Base-by-base conservation (phyloP, 164 flowering plant genomes). In the Cinnamomum chago region DNA sequence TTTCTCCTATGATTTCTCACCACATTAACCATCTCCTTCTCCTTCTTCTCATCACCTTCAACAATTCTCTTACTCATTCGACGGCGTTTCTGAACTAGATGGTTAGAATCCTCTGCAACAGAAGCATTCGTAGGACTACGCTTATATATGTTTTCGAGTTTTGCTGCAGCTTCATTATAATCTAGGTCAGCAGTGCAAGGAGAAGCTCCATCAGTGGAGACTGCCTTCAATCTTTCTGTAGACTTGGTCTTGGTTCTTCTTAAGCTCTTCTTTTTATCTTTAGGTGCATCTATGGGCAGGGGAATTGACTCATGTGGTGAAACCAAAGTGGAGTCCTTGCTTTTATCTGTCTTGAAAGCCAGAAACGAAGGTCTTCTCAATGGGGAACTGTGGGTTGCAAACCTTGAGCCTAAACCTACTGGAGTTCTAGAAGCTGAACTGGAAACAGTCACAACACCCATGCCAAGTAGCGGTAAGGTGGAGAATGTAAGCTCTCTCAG, bases 381-480 rank as follows among this genome's bases (percentile, higher is more conserved):
- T 33, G 75, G 51, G 67, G 83, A 77, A 65, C 73, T 66, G 6
- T 78, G 81, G 62, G 73, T 72, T 50, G 84, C 65, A 52, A 85
- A 83, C 47, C 80, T 83, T 51, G 83, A 11, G 33, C 81, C 78
- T 72, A 89, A 81, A 74, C 95, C 92, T 27, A 93, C 10, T 50
- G 92, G 85, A 33, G 88, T 80, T 66, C 86, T 83, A n/a, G 93
- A 82, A 66, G 90, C 90, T 28, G 98, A 90, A 84, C 92, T 87
- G 14, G 98, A 91, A 69, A 89, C 83, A 79, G 89, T 87, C 79
- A 93, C 91, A 83, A 92, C 97, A 85, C 97, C 99, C 99, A 95
- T 95, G 79, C 87, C 93, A 87, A 85, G 79, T 74, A 27, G 23
- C 2, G 23, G 35, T 35, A 70, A 72, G 20, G 23, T 70, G 13